Evolutionary conservation across 768 basidiomycete genomes (phyloP).

Genomic region (Coprinopsis cinerea): DNA sequence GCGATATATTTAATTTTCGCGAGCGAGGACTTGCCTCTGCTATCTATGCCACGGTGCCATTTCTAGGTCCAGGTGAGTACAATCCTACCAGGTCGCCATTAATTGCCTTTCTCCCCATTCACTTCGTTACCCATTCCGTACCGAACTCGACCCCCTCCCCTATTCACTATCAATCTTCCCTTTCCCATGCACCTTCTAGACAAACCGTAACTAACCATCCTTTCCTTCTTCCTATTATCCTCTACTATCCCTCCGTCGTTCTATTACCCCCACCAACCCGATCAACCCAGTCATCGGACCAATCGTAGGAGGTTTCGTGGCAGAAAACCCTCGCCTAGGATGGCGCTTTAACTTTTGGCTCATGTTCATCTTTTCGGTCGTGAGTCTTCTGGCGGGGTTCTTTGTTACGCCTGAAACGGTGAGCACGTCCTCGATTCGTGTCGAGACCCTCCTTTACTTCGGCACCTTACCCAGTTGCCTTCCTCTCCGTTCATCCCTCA

Average conservation of each 20-base stretch:
- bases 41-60: constrained; percentile 53
- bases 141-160: background rate
- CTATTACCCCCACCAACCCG: background rate
- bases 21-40: constrained; percentile 57
- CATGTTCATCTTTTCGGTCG: constrained; percentile 46
- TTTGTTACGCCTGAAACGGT: constrained; percentile 55
- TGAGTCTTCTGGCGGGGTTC: constrained; percentile 40
- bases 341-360: constrained; percentile 68
- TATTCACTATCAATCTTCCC: background rate
- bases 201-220: background rate
- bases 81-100: background rate
- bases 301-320: constrained; percentile 61
- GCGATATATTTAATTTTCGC: constrained; percentile 53
- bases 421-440: constrained; percentile 11
- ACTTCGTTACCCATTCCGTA: background rate
- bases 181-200: too few species aligned
- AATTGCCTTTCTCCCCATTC: background rate
- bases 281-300: constrained; percentile 59
- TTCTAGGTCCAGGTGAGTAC: constrained; percentile 46
- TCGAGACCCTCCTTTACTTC: background rate
- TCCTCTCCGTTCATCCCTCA: too few species aligned
- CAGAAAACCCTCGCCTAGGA: constrained; percentile 38
- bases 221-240: background rate
- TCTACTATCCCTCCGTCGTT: background rate
- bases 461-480: too few species aligned